Conservation (phyloP, 2,329 filamentous ascomycete species). For the Cercospora sesami region DNA sequence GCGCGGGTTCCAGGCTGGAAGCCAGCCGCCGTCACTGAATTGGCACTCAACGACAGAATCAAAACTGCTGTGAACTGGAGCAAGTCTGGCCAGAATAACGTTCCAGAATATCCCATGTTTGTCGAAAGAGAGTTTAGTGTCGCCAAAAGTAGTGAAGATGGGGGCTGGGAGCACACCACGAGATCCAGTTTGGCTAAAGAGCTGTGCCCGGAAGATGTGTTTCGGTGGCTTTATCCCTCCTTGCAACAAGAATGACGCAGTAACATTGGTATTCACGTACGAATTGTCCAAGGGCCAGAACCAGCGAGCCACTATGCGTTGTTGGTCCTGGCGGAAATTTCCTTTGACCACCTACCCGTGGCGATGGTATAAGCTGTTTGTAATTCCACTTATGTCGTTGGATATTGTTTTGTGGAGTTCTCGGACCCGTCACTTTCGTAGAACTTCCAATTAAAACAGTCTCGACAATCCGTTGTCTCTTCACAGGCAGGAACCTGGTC, state of each 20-base stretch:
- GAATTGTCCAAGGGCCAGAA: not conserved
- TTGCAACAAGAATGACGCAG: not conserved
- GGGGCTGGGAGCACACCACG: not conserved
- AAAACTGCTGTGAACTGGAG: not conserved
- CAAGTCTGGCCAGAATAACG: not conserved
- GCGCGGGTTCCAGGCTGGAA: constrained; percentile 9
- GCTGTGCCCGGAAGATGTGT: not conserved
- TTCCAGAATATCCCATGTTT: constrained; percentile 3
- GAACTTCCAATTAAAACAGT: constrained; percentile 93
- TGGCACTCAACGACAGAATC: not conserved
- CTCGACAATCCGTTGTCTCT: constrained; percentile 73
- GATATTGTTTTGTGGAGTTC: constrained; percentile 43
- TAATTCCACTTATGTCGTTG: no score
- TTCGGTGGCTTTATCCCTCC: not conserved
- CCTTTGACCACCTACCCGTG: no score
- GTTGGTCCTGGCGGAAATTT: not conserved
- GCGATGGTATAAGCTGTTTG: no score
- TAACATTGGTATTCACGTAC: not conserved
- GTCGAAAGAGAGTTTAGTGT: not conserved
- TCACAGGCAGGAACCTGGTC: constrained; percentile 75
- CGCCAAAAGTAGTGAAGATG: not conserved
- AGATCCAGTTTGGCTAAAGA: constrained; percentile 2
- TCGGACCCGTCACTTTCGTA: constrained; percentile 89
- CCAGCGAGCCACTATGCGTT: not conserved
- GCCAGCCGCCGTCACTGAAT: constrained; percentile 11